phyloP scores from a whole-genome alignment of 2,329 filamentous ascomycete genomes.

The Macrophomina pseudophaseolina region DNA sequence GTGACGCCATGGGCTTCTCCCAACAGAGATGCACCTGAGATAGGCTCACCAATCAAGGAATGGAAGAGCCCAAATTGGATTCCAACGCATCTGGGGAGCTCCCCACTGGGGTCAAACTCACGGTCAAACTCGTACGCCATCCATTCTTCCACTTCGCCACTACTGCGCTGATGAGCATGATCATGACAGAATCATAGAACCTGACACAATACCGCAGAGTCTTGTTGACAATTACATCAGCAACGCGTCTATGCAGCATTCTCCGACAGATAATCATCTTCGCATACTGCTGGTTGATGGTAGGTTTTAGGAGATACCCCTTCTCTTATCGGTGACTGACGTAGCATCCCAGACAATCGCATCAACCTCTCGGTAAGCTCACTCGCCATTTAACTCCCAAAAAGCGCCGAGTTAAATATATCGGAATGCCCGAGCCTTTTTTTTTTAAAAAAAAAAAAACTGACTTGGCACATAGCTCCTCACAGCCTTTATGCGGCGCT shows the following conservation, averaged over 20 bases:
- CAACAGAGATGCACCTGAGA: background rate
- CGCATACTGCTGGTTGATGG: conserved; percentile 18
- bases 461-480: conserved; percentile 34
- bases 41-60: background rate
- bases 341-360: conserved; percentile 9
- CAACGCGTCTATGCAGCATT: background rate
- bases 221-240: background rate
- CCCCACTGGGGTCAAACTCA: background rate
- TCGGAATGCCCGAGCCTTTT: too few species aligned
- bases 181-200: background rate
- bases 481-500: conserved; percentile 39
- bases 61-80: conserved; percentile 10
- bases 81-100: background rate
- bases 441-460: too few species aligned
- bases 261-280: background rate
- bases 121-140: background rate
- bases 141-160: background rate
- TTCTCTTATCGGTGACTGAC: background rate
- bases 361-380: conserved; percentile 26
- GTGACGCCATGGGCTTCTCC: conserved; percentile 1
- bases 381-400: background rate
- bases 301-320: background rate
- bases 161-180: background rate
- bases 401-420: background rate
- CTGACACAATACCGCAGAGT: background rate